Evolutionary conservation across 1,284 basidiomycete genomes (phyloP), one percentile per base, ranked within the genome.

Genomic region (Blastosporella zonata): DNA sequence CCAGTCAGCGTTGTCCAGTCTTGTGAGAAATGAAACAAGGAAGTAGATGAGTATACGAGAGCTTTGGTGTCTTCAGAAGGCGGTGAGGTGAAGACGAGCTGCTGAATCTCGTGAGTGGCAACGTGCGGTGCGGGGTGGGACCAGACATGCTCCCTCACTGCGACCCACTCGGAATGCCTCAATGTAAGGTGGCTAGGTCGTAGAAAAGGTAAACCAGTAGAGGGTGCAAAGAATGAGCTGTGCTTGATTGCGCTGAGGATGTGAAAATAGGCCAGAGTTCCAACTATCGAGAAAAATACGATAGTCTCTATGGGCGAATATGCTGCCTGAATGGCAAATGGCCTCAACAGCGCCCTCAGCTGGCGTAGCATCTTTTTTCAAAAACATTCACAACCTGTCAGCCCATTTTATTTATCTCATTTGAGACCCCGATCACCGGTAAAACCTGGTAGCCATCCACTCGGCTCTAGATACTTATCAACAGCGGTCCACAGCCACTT

Each of bases 241-340:
- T 87, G 78, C 54, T 92, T 92, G 65, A 95, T 86, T 37, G 90
- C 88, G 54, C 83, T 82, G 49, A 97, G 78, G 54, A 96, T 79
- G 66, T 94, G 90, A 66, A 97, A 95, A 69, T 97, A 97, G 43
- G 89, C 87, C 35, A 97, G 78, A 2, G 94, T 97, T 28, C 88
- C 88, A 52, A 93, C 67, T 62, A 94, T 81, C 65, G 86, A 91
- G 69, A 90, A 87, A 62, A 84, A 81, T 48, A 96, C 92, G 58
- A 96, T 91, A 18, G 89, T 87, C 67, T 97, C 94, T 49, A 87
- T 86, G 41, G 84, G 84, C 2, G 72, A 80, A 64, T 79, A 79
- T 17, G 81, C 82, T 1, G 83, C 80, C 53, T 82, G 81, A 8
- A 76, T 74, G 4, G 82, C 82, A 55, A 87, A 71, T 0, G 82